Conservation (phyloP, 192 early-diverging fungal species). For the Coemansia sp. region DNA sequence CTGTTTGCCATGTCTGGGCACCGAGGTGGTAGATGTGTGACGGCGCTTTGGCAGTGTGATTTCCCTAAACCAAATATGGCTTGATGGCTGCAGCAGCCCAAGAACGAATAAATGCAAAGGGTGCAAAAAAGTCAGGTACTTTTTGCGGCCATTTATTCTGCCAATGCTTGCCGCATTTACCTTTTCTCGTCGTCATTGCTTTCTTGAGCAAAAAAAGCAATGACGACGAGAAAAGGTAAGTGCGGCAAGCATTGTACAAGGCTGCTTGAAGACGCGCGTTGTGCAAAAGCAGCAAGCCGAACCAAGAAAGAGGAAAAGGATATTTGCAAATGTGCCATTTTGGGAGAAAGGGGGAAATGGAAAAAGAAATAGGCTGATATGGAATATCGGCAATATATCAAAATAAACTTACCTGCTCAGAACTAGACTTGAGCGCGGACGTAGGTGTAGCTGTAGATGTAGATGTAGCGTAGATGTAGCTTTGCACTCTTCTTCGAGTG, state of each 20-base stretch:
- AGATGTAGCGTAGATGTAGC: background rate
- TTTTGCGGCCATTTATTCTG: background rate
- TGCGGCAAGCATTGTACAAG: background rate
- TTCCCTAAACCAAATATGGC: constrained; percentile 29
- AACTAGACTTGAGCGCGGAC: background rate
- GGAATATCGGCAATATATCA: background rate
- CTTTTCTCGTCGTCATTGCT: background rate
- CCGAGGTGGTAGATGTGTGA: constrained; percentile 10
- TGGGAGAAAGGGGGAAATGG: background rate
- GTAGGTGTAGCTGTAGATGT: no score
- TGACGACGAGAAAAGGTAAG: background rate
- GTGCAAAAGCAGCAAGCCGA: background rate
- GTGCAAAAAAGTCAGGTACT: constrained; percentile 7
- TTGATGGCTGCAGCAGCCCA: constrained; percentile 36
- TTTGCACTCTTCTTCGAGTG: background rate
- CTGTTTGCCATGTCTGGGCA: constrained; percentile 1
- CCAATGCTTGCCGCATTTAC: background rate
- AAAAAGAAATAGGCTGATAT: background rate
- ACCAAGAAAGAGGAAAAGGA: background rate
- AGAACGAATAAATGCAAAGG: background rate
- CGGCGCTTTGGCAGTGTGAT: constrained; percentile 25
- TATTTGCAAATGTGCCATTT: constrained; percentile 1
- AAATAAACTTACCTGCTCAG: constrained; percentile 6
- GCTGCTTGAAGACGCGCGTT: background rate
- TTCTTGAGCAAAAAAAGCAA: background rate